Percentiles rank a stretch among this genome's conserved stretches.
Conservation (phyloP, 2,329 filamentous ascomycete genomes). For the Aureobasidium namibiae region DNA sequence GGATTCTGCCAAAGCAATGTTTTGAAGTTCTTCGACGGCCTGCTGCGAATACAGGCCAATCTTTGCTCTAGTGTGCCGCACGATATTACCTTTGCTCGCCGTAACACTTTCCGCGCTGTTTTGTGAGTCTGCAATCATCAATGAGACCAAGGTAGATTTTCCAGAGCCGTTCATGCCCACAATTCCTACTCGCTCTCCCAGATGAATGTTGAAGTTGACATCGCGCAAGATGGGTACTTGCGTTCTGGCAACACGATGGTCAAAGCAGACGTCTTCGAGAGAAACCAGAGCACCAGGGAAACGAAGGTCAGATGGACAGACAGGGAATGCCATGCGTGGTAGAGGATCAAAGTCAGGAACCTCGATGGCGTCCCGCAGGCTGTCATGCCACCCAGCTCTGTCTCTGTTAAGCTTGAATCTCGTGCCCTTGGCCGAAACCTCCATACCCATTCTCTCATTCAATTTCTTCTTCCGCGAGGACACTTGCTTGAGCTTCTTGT, state of each 20-base stretch:
- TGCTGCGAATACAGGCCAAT: conserved; percentile 74
- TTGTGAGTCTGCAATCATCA: conserved; percentile 43
- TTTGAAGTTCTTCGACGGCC: conserved; percentile 61
- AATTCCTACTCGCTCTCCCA: conserved; percentile 66
- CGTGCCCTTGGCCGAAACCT: conserved; percentile 62
- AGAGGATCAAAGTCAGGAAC: conserved; percentile 51
- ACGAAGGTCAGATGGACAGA: not conserved
- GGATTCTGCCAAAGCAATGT: conserved; percentile 43
- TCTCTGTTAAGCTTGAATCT: conserved; percentile 78
- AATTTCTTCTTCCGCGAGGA: conserved; percentile 79
- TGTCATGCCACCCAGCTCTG: conserved; percentile 51
- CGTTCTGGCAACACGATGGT: conserved; percentile 40
- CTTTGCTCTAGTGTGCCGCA: conserved; percentile 55
- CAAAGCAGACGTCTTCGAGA: conserved; percentile 60
- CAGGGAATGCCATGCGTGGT: conserved; percentile 51
- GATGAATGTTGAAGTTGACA: conserved; percentile 60
- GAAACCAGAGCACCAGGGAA: conserved; percentile 50
- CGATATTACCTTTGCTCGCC: conserved; percentile 50
- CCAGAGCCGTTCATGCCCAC: conserved; percentile 74
- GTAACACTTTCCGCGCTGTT: conserved; percentile 25
- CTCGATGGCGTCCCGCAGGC: conserved; percentile 59
- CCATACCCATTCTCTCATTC: conserved; percentile 70
- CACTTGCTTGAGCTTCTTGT: conserved; percentile 78
- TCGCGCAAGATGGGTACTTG: conserved; percentile 48
- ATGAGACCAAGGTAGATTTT: conserved; percentile 68